Percentiles rank a stretch among this genome's conserved stretches.
phyloP scores from a whole-genome alignment of 2,329 filamentous ascomycete species.

The Diaporthe sp. region DNA sequence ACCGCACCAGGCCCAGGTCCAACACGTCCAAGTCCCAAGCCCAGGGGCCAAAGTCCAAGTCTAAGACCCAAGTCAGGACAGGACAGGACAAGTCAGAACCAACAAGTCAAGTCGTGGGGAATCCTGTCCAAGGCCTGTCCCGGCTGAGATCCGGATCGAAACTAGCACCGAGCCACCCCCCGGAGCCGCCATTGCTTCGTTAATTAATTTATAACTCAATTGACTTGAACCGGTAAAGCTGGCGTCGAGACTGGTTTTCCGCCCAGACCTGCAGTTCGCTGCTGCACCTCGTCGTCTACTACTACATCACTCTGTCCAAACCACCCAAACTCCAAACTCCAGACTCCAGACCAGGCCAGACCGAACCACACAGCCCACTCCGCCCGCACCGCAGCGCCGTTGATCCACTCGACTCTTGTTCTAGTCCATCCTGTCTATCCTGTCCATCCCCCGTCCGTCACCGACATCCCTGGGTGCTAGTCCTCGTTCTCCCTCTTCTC shows the following conservation, averaged over 20 bases:
- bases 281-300: constrained; percentile 7
- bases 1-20: not conserved
- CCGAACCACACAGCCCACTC: constrained; percentile 8
- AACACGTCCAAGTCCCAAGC: not conserved
- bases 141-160: constrained; percentile 23
- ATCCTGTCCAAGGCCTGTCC: constrained; percentile 17
- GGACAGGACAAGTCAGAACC: not conserved
- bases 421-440: constrained; percentile 1
- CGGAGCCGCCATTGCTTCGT: constrained; percentile 27
- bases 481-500: constrained; percentile 14
- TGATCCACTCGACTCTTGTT: constrained; percentile 19
- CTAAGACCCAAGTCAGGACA: not conserved
- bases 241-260: constrained; percentile 25
- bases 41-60: not conserved
- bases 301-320: constrained; percentile 2
- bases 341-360: constrained; percentile 22
- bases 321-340: not conserved
- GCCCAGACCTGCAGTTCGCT: constrained; percentile 20
- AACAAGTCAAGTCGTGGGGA: not conserved
- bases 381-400: constrained; percentile 4
- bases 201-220: constrained; percentile 33
- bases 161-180: constrained; percentile 28
- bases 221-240: constrained; percentile 23
- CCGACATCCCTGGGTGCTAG: constrained; percentile 27
- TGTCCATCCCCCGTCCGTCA: constrained; percentile 10